Evolutionary conservation across 75 land plant genomes (phyloP), one percentile per base, ranked within the genome.

Genomic region (Pinus albicaulis): DNA sequence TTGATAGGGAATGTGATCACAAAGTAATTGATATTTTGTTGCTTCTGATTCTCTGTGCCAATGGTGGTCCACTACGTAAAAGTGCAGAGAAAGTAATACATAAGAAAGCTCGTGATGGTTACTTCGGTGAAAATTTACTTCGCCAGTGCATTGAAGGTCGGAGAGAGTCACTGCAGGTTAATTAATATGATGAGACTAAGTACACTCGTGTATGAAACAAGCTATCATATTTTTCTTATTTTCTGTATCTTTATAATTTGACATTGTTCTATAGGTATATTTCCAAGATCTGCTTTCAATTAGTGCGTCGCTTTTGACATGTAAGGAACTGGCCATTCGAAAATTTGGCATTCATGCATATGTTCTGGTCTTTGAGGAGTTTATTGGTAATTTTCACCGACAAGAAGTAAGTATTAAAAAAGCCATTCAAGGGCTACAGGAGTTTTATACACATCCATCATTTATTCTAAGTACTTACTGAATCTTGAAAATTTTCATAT

Each of bases 21-120:
- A 95, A 91, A 80, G 90, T 89, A 34, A 86, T 95, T 70, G 98
- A 95, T 76, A 36, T 95, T 44, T 91, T 92, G 96, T 78, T 95
- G 24, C 83, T 95, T 56, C 55, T 93, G 71, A 87, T 95, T 31
- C 86, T 93, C 57, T 84, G 84, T 80, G 82, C 78, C 56, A 93
- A 93, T 84, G 92, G 94, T 56, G 92, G 88, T n/a, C 76, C 85
- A 24, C 72, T 89, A 76, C 85, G 79, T 61, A 95, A 89, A 77
- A 87, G 72, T 65, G 83, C 89, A 66, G 87, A 86, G 66, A 79
- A 82, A 74, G 44, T 95, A 53, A 58, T 95, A 23, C 91, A 83
- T 70, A 87, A 78, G 79, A 95, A 95, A 84, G 84, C 92, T 55
- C 38, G 83, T 34, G 78, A 76, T 68, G 91, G 90, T 57, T 82